Percentiles rank a stretch among this genome's conserved stretches.
Evolutionary conservation across 371 early-diverging fungal genomes (phyloP).

Genomic region (Mycotypha africana): DNA sequence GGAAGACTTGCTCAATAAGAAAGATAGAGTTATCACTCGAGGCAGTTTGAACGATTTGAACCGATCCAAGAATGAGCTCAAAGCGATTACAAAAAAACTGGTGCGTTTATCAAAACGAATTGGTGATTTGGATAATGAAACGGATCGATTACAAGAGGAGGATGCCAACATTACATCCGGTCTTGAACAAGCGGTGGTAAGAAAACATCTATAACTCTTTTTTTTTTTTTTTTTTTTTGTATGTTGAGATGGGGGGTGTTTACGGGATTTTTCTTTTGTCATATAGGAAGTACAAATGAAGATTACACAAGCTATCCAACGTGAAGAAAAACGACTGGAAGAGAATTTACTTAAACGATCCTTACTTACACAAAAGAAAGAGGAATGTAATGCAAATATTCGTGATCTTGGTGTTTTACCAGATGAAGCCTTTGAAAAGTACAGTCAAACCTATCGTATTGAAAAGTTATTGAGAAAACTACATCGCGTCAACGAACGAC

Average conservation of each 20-base stretch:
- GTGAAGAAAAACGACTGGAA: conserved; percentile 66
- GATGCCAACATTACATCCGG: conserved; percentile 26
- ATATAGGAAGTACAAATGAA: conserved; percentile 20
- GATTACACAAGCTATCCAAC: conserved; percentile 13
- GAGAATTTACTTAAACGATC: conserved; percentile 74
- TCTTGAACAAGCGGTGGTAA: conserved; percentile 56
- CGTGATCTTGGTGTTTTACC: conserved; percentile 94
- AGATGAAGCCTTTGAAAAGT: conserved; percentile 88
- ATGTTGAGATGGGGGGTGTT: neutral
- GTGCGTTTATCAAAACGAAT: conserved; percentile 23
- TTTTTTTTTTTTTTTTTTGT: neutral
- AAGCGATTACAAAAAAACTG: conserved; percentile 38
- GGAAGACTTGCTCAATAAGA: conserved; percentile 46
- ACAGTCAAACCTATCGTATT: conserved; percentile 38
- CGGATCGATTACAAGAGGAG: conserved; percentile 33
- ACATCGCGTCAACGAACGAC: conserved; percentile 75
- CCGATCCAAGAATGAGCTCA: conserved; percentile 53
- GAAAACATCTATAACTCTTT: neutral
- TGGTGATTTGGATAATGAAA: conserved; percentile 32
- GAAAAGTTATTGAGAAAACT: conserved; percentile 67
- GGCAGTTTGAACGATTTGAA: conserved; percentile 27
- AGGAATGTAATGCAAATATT: conserved; percentile 81
- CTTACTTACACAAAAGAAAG: conserved; percentile 77
- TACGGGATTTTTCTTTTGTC: neutral
- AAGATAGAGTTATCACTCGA: conserved; percentile 38